A percentile compares a stretch with the other conserved stretches of the same genome.
Conservation (phyloP, 1,284 basidiomycete species). For the Pascua sp. region DNA sequence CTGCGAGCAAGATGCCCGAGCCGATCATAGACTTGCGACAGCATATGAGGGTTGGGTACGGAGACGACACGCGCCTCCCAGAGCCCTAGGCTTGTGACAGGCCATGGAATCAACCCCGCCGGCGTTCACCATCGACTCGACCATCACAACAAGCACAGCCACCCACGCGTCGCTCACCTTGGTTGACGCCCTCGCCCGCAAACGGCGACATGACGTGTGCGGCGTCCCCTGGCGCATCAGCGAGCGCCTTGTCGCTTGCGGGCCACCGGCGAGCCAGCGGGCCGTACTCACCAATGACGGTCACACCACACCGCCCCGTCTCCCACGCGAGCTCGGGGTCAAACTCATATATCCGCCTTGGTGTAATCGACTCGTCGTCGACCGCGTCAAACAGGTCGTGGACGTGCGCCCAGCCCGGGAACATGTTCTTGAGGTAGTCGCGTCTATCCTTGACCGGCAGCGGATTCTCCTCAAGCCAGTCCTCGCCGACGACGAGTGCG, state of each 20-base stretch:
- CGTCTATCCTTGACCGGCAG: constrained; percentile 11
- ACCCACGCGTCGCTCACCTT: constrained; percentile 16
- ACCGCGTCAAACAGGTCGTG: constrained; percentile 30
- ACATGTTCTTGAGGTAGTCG: constrained; percentile 23
- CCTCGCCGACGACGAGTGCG: constrained; percentile 26
- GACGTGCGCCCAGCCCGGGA: constrained; percentile 30
- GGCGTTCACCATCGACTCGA: too few relatives aligned
- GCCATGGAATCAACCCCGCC: too few relatives aligned
- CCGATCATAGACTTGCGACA: too few relatives aligned
- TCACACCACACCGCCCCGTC: constrained; percentile 21
- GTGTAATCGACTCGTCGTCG: constrained; percentile 25
- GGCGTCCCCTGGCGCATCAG: constrained; percentile 51
- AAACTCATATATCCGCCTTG: constrained; percentile 31
- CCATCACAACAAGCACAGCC: constrained; percentile 1
- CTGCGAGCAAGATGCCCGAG: too few relatives aligned
- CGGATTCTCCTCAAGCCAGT: constrained; percentile 26
- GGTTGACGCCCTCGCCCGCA: constrained; percentile 54
- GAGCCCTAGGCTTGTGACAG: too few relatives aligned
- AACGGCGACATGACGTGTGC: constrained; percentile 56
- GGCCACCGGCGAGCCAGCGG: neutral
- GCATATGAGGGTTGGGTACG: too few relatives aligned
- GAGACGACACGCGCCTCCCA: too few relatives aligned
- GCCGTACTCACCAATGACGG: constrained; percentile 24
- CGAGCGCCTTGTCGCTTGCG: neutral
- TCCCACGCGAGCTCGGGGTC: constrained; percentile 29